Conservation (phyloP, 106 monocot species). For the Allium fistulosum region DNA sequence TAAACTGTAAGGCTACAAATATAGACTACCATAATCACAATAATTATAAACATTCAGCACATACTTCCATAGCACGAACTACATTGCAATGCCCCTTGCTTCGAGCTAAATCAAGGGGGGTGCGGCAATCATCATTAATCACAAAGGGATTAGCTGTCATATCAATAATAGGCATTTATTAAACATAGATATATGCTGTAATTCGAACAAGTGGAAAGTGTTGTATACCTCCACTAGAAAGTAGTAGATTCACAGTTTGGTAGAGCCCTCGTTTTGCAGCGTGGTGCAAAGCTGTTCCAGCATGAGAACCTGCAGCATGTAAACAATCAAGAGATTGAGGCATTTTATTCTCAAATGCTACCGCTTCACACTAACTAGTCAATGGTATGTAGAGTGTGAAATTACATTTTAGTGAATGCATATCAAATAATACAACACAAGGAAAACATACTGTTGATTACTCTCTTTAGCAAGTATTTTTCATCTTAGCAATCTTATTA, state of each 20-base stretch:
- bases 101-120: conserved; percentile 91
- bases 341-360: no score
- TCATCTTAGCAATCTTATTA: background rate
- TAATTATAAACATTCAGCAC: no score
- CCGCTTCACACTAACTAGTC: no score
- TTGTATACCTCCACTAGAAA: conserved; percentile 68
- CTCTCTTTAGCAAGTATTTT: background rate
- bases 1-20: no score
- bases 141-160: conserved; percentile 61
- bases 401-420: no score
- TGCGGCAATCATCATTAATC: conserved; percentile 81
- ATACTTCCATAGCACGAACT: conserved; percentile 88
- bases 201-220: background rate
- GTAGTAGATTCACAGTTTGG: conserved; percentile 59
- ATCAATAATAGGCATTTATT: conserved; percentile 1
- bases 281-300: conserved; percentile 84
- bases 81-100: conserved; percentile 66
- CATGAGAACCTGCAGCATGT: conserved; percentile 43
- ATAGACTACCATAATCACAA: no score
- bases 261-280: conserved; percentile 85
- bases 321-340: background rate
- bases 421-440: no score
- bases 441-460: background rate
- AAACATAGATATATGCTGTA: background rate
- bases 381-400: no score